Conservation (phyloP, 371 early-diverging fungal species). For the Vairimorpha necatrix region DNA sequence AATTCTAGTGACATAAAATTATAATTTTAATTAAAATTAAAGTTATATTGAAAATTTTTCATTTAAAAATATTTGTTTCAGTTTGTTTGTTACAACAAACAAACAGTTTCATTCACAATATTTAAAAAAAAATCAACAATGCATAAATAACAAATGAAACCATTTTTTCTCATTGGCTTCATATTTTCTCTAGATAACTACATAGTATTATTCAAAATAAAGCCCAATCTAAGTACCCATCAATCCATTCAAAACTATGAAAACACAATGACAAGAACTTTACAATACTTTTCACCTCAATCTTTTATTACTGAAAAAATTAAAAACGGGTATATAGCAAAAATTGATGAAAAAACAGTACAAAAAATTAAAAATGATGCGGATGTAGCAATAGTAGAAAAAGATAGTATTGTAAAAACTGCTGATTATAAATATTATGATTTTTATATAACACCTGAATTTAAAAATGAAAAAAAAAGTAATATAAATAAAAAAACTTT, state of each 20-base stretch:
- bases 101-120: not conserved
- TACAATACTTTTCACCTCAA: not conserved
- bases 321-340: constrained; percentile 38
- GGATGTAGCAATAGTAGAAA: constrained; percentile 32
- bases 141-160: constrained; percentile 4
- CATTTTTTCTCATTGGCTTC: not conserved
- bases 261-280: constrained; percentile 6
- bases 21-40: too few relatives aligned
- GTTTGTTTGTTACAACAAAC: too few relatives aligned
- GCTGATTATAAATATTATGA: constrained; percentile 3
- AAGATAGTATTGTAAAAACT: constrained; percentile 31
- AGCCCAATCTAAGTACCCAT: constrained; percentile 5
- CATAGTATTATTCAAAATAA: constrained; percentile 42
- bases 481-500: not conserved
- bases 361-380: constrained; percentile 37
- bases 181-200: constrained; percentile 15
- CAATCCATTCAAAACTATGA: not conserved
- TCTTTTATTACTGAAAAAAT: constrained; percentile 31
- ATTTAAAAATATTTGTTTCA: too few relatives aligned
- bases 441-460: not conserved
- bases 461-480: not conserved
- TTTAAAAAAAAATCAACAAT: not conserved
- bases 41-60: too few relatives aligned
- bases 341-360: constrained; percentile 29
- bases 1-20: too few relatives aligned